Conservation (phyloP, 2,329 filamentous ascomycete genomes). For the Ceratocystis papillata region DNA sequence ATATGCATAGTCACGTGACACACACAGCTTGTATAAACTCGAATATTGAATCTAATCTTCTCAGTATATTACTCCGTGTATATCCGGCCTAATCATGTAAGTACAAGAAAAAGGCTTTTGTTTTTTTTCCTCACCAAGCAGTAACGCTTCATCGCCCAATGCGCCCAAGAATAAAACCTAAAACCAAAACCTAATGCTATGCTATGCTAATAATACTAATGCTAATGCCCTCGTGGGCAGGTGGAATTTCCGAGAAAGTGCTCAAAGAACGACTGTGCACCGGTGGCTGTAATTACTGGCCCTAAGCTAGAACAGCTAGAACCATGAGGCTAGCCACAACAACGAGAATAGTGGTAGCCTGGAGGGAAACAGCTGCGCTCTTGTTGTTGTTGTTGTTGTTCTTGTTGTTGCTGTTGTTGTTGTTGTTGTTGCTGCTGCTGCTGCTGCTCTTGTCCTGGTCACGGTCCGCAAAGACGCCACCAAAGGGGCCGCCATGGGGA, state of each 20-base stretch:
- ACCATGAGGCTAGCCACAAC: conserved; percentile 1
- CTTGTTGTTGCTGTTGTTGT: not conserved
- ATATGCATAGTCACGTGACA: not conserved
- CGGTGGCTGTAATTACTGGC: too few species aligned
- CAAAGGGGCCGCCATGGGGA: conserved; percentile 11
- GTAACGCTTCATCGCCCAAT: not conserved
- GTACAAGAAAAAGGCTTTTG: not conserved
- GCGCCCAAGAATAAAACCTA: not conserved
- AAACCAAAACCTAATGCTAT: conserved; percentile 4
- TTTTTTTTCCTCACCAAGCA: not conserved
- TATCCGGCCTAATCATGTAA: not conserved
- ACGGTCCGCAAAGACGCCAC: conserved; percentile 17
- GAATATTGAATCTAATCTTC: not conserved
- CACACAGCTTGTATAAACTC: not conserved
- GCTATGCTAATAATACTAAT: not conserved
- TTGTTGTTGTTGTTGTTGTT: conserved; percentile 4
- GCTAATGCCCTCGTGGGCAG: not conserved
- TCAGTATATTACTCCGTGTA: not conserved
- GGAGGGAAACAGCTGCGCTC: not conserved
- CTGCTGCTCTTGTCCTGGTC: conserved; percentile 14
- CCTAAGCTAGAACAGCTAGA: not conserved
- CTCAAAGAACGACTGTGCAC: too few species aligned
- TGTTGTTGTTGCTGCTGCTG: not conserved
- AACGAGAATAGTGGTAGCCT: not conserved
- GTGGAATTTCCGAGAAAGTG: not conserved